Base-by-base conservation (phyloP, 164 flowering plant species). In the Magnolia officinalis region DNA sequence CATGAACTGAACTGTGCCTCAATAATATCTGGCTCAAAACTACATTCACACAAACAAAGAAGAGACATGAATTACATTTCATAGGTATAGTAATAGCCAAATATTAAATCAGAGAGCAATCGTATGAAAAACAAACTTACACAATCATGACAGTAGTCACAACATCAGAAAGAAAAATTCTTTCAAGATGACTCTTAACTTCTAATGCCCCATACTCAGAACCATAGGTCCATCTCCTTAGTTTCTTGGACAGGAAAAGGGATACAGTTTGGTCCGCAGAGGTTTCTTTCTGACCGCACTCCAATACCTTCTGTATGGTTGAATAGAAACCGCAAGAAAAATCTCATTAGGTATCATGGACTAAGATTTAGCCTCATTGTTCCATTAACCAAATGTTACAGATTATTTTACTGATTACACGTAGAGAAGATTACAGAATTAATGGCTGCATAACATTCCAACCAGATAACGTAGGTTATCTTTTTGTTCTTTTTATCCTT, bases 161-260 rank as follows among this genome's bases (percentile, higher is more conserved):
- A 74, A 93, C 82, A 70, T 91, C 93, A 2, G 90, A 84, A 79
- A 96, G 86, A 2, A 75, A 68, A 72, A 94, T 73, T 76, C 85
- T 84, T 81, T 92, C 95, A 77, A 96, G 84, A 84, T 91, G 90
- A 78, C 82, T 80, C 81, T 94, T 89, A 6, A 96, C 89, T 81
- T 86, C 92, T 23, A 92, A 73, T 61, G 97, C 95, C 70, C 87
- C 99, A 85, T 88, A 88, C 78, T 94, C 99, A 75, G 82, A 81
- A 49, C 98, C 98, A 81, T 91, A 84, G 64, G 79, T 83, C 81
- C 79, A 80, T 82, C 83, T 90, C 64, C 81, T 80, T 52, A 90
- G 90, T 77, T 86, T 86, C 81, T 85, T 79, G 6, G 98, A 94
- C 66, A 96, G 82, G 82, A 80, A 91, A 21, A 96, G 79, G 3